Percentiles rank a stretch among this genome's conserved stretches.
Evolutionary conservation across 805 yeast species (phyloP).

Genomic region (Brettanomyces naardenensis): DNA sequence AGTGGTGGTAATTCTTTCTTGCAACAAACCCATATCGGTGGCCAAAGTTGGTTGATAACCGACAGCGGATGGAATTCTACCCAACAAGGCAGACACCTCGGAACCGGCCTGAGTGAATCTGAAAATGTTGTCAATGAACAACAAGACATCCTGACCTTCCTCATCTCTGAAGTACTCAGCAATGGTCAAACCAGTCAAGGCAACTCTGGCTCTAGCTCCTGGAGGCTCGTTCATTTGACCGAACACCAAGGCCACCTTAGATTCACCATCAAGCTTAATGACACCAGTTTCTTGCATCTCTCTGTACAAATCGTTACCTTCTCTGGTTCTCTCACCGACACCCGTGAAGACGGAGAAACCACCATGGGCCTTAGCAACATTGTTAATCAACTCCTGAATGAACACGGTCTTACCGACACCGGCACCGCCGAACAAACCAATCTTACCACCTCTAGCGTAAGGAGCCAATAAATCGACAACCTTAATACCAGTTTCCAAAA

Average conservation of each 20-base stretch:
- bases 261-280: conserved; percentile 98
- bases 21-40: conserved; percentile 99
- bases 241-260: conserved; percentile 98
- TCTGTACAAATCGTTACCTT: conserved; percentile 99
- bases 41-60: conserved; percentile 99
- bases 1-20: conserved; percentile 99
- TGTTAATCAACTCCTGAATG: conserved; percentile 99
- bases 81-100: conserved; percentile 98
- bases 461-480: conserved; percentile 99
- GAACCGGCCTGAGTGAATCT: conserved; percentile 99
- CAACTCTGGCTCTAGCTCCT: conserved; percentile 99
- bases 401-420: conserved; percentile 99
- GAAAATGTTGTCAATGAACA: conserved; percentile 99
- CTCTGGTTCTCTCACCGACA: conserved; percentile 99
- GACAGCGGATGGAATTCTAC: conserved; percentile 99
- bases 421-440: conserved; percentile 99
- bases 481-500: conserved; percentile 98
- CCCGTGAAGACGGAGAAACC: conserved; percentile 99
- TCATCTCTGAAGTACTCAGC: conserved; percentile 99
- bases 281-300: conserved; percentile 99
- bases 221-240: conserved; percentile 99
- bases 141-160: conserved; percentile 99
- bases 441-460: conserved; percentile 99
- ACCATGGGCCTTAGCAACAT: conserved; percentile 99
- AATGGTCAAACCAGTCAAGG: conserved; percentile 98